phyloP scores from a whole-genome alignment of 768 basidiomycete species.

The Boletus subparvulus region DNA sequence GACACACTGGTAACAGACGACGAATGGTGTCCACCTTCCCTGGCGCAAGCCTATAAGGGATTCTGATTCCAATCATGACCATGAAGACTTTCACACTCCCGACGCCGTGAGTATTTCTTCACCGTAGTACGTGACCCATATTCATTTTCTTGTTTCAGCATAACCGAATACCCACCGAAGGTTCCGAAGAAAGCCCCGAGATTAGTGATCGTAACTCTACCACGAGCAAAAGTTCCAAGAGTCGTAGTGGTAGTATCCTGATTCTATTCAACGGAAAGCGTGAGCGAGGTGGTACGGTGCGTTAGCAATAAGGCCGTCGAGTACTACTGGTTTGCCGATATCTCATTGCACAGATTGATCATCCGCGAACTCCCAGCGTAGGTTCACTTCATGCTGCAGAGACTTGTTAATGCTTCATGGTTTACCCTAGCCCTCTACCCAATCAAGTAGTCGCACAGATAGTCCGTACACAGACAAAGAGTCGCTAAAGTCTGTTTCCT shows the following conservation, averaged over 20 bases:
- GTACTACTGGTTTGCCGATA: background rate
- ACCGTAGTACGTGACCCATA: background rate
- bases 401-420: background rate
- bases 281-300: background rate
- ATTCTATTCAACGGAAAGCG: background rate
- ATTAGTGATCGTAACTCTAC: background rate
- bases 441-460: background rate
- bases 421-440: conserved; percentile 3
- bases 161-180: background rate
- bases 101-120: background rate
- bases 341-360: background rate
- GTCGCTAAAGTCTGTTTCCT: background rate
- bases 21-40: background rate
- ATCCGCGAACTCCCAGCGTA: conserved; percentile 3
- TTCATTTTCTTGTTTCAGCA: background rate
- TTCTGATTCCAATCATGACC: background rate
- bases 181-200: background rate
- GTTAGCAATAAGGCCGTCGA: background rate
- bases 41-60: background rate
- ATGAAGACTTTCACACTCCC: background rate
- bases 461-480: background rate
- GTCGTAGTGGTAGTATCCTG: background rate
- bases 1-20: background rate
- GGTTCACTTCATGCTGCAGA: background rate
- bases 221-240: background rate